These are phyloP conservation scores for Apiotrichum mycotoxinovorans DNA, from an alignment of 1,284 basidiomycete species.

Conservation along the genomic window DNA sequence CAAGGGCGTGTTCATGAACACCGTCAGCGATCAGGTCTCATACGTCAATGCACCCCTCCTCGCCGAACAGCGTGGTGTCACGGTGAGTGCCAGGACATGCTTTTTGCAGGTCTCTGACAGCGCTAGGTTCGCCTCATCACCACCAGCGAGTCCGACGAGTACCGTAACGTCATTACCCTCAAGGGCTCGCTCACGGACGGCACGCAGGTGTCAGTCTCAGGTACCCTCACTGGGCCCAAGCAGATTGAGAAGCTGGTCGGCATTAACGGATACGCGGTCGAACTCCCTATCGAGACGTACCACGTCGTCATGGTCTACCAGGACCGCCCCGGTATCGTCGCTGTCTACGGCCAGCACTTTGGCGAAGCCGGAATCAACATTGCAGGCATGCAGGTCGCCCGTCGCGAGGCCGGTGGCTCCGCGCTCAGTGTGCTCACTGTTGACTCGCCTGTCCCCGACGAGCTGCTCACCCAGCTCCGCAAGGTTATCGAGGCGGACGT, in stretches of 20 bases:
- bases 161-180: slow-evolving; percentile 13
- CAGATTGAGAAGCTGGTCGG: slow-evolving; percentile 14
- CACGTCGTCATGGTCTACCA: slow-evolving; percentile 11
- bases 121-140: slow-evolving; percentile 6
- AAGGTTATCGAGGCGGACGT: background rate
- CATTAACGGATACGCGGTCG: slow-evolving; percentile 7
- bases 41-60: slow-evolving; percentile 13
- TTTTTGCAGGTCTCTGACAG: background rate
- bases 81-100: background rate
- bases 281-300: slow-evolving; percentile 8
- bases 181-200: slow-evolving; percentile 9
- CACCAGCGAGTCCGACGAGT: slow-evolving; percentile 1
- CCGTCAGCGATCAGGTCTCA: slow-evolving; percentile 12
- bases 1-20: slow-evolving; percentile 10
- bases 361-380: slow-evolving; percentile 13
- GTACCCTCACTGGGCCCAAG: slow-evolving; percentile 10
- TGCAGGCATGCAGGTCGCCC: slow-evolving; percentile 9
- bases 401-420: background rate
- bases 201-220: slow-evolving; percentile 2
- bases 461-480: slow-evolving; percentile 1
- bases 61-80: slow-evolving; percentile 5
- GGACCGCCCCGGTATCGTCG: slow-evolving; percentile 13
- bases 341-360: slow-evolving; percentile 7
- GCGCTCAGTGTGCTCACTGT: slow-evolving; percentile 9
- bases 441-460: slow-evolving; percentile 5